These are phyloP conservation scores for Dothiorella sarmentorum DNA, from an alignment of 2,329 filamentous ascomycete species.

Conservation along the genomic window DNA sequence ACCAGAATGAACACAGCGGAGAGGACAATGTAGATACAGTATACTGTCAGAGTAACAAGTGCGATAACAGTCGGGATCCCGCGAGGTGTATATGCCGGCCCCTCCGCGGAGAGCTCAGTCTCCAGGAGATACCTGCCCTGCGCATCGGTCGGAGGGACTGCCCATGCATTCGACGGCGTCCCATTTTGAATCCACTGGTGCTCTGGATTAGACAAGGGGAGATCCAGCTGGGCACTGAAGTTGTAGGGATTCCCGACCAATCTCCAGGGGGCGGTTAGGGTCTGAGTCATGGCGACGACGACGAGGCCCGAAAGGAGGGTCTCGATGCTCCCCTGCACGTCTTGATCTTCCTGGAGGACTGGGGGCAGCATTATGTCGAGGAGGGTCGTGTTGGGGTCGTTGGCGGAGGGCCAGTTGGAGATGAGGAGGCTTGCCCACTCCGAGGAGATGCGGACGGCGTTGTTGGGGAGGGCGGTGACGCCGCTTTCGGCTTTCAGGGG, in stretches of 20 bases:
- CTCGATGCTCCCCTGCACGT: not conserved
- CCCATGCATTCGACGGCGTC: not conserved
- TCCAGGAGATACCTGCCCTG: not conserved
- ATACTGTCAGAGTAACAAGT: not conserved
- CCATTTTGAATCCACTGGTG: not conserved
- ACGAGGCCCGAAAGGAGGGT: not conserved
- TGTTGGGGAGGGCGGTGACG: not conserved
- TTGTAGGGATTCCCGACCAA: not conserved
- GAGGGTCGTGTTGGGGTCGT: not conserved
- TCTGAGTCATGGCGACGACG: not conserved
- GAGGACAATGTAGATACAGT: not conserved
- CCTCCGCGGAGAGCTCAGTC: not conserved
- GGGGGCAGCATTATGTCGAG: not conserved
- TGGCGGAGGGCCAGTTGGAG: not conserved
- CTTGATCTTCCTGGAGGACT: not conserved
- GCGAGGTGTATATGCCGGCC: not conserved
- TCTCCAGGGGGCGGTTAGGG: not conserved
- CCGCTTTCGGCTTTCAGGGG: not conserved
- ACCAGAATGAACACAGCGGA: not conserved
- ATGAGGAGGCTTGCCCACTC: not conserved
- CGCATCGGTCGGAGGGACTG: no score
- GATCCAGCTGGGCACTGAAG: not conserved
- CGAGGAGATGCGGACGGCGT: not conserved
- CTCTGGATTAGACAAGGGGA: accelerated
- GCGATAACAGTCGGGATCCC: not conserved